phyloP scores from a whole-genome alignment of 2,329 filamentous ascomycete species.

The Stachybotrys chartarum region DNA sequence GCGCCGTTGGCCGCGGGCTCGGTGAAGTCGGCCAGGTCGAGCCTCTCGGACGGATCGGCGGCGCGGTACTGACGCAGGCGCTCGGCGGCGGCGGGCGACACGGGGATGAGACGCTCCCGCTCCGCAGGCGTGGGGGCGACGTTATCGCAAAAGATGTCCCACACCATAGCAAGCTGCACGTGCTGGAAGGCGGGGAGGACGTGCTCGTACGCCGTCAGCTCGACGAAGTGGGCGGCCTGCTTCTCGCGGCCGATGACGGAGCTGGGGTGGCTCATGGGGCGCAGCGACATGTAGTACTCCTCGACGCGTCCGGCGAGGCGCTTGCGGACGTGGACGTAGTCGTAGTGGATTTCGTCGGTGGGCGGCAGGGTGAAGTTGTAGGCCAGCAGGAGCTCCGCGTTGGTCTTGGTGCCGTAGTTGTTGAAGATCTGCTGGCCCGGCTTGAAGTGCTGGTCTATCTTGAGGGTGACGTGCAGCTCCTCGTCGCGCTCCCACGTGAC shows the following conservation, averaged over 20 bases:
- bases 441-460: conserved; percentile 31
- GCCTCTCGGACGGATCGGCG: too few relatives aligned
- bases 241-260: conserved; percentile 39
- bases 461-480: conserved; percentile 32
- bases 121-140: conserved; percentile 25
- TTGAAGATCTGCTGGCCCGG: conserved; percentile 55
- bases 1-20: too few relatives aligned
- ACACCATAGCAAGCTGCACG: conserved; percentile 46
- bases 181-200: conserved; percentile 36
- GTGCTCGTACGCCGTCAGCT: conserved; percentile 8
- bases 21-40: too few relatives aligned
- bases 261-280: conserved; percentile 37
- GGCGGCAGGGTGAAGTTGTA: conserved; percentile 55
- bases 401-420: conserved; percentile 69
- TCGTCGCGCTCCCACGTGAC: conserved; percentile 47
- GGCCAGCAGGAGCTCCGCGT: conserved; percentile 59
- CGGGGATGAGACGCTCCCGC: conserved; percentile 17
- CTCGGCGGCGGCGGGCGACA: conserved; percentile 15
- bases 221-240: conserved; percentile 23
- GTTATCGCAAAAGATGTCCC: conserved; percentile 34
- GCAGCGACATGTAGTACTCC: conserved; percentile 47
- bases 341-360: conserved; percentile 44
- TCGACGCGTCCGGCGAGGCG: conserved; percentile 18
- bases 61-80: conserved; percentile 5
- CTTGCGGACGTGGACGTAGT: conserved; percentile 51